phyloP scores from a whole-genome alignment of 805 yeast species.

The Yarrowia yakushimensis region DNA sequence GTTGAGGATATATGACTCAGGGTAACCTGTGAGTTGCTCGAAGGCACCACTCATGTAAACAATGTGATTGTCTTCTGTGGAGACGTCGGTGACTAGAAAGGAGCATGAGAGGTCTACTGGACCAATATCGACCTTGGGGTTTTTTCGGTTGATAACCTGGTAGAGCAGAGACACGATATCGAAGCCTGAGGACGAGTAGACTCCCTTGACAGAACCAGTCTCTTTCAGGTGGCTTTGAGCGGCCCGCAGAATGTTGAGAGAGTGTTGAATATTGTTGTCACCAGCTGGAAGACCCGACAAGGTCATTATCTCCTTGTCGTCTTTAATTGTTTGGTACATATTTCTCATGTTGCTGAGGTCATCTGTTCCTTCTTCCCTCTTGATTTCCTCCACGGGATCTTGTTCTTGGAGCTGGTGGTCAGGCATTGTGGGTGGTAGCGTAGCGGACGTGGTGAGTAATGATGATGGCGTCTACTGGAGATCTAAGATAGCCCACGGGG shows the following conservation, averaged over 20 bases:
- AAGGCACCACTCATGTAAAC: conserved; percentile 16
- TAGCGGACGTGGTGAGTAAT: too few relatives aligned
- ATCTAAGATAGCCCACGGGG: background rate
- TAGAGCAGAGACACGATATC: conserved; percentile 10
- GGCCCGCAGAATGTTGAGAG: conserved; percentile 11
- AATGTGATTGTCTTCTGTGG: conserved; percentile 4
- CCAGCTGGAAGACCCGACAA: background rate
- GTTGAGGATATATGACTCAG: background rate
- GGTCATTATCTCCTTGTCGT: background rate
- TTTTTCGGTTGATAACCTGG: conserved; percentile 21
- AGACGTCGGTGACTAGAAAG: conserved; percentile 2
- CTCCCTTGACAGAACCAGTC: conserved; percentile 5
- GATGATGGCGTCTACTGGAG: background rate
- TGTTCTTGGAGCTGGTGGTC: background rate
- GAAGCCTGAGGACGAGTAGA: conserved; percentile 19
- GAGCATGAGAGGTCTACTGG: conserved; percentile 21
- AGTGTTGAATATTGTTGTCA: background rate
- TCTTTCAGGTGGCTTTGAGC: conserved; percentile 16
- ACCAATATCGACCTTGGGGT: conserved; percentile 17
- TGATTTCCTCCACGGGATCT: background rate
- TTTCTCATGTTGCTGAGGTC: conserved; percentile 10
- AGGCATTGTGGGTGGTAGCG: background rate
- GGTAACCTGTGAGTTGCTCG: conserved; percentile 16
- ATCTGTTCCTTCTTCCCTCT: background rate
- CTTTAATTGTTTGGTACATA: background rate